Conservation (phyloP, 257 asterid species). For the Solanum bukasovii region DNA sequence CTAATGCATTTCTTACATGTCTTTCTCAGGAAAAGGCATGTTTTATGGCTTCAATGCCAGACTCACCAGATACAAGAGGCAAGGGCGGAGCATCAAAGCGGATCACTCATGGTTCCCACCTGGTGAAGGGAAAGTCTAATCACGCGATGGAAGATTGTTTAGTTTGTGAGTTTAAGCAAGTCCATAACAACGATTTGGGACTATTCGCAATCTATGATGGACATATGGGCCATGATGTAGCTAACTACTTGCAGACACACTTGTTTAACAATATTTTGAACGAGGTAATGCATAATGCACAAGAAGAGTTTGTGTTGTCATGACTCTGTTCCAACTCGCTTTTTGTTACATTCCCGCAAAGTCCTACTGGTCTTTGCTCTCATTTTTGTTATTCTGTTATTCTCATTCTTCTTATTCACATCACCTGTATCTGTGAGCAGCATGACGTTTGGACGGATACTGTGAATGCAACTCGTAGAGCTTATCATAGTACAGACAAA, state of each 20-base stretch:
- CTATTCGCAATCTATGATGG: slow-evolving; percentile 88
- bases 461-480: slow-evolving; percentile 45
- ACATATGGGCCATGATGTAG: slow-evolving; percentile 84
- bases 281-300: slow-evolving; percentile 29
- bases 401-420: not conserved
- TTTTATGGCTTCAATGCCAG: slow-evolving; percentile 35
- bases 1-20: not conserved
- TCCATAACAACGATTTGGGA: slow-evolving; percentile 58
- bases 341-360: not conserved
- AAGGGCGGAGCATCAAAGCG: slow-evolving; percentile 44
- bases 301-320: not conserved
- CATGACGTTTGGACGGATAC: slow-evolving; percentile 66
- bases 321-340: not conserved
- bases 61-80: slow-evolving; percentile 50
- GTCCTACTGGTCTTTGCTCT: not conserved
- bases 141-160: slow-evolving; percentile 89
- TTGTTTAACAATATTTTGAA: slow-evolving; percentile 59
- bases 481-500: slow-evolving; percentile 56
- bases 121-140: slow-evolving; percentile 63
- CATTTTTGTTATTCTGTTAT: not conserved
- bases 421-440: slow-evolving; percentile 20
- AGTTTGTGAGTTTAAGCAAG: slow-evolving; percentile 52
- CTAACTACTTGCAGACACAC: slow-evolving; percentile 58
- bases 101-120: slow-evolving; percentile 55
- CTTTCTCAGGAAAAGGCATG: slow-evolving; percentile 68